Conservation (phyloP, 768 basidiomycete species). For the Kwoniella sp. region DNA sequence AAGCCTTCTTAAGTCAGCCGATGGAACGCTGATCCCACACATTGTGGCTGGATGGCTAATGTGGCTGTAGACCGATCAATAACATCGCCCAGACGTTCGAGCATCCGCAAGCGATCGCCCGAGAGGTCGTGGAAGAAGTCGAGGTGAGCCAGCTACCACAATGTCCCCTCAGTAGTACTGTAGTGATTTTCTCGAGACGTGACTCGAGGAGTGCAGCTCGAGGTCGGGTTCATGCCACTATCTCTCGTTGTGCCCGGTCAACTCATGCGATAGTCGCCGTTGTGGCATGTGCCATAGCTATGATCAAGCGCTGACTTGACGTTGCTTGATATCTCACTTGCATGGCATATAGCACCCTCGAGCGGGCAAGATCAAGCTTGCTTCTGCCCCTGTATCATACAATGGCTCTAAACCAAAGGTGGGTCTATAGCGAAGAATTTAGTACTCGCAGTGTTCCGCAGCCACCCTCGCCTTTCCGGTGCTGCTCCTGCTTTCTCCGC, state of each 20-base stretch:
- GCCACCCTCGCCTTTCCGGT: neutral
- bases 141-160: no score
- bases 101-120: conserved; percentile 81
- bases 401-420: conserved; percentile 66
- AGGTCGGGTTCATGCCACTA: neutral
- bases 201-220: no score
- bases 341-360: conserved; percentile 64
- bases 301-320: neutral
- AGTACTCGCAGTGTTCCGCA: no score
- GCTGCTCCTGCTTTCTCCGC: no score
- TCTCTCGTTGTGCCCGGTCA: neutral
- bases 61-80: conserved; percentile 80
- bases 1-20: conserved; percentile 61
- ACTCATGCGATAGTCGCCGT: no score
- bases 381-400: conserved; percentile 78
- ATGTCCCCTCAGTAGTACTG: conserved; percentile 45
- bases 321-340: neutral
- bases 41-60: neutral
- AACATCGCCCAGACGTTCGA: conserved; percentile 84
- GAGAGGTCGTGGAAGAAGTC: conserved; percentile 73
- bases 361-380: conserved; percentile 74
- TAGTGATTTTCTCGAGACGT: neutral
- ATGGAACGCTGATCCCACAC: neutral
- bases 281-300: no score
- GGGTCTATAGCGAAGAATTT: no score